Conservation (phyloP, 2,329 filamentous ascomycete species). For the Ceratocystis smalleyi region DNA sequence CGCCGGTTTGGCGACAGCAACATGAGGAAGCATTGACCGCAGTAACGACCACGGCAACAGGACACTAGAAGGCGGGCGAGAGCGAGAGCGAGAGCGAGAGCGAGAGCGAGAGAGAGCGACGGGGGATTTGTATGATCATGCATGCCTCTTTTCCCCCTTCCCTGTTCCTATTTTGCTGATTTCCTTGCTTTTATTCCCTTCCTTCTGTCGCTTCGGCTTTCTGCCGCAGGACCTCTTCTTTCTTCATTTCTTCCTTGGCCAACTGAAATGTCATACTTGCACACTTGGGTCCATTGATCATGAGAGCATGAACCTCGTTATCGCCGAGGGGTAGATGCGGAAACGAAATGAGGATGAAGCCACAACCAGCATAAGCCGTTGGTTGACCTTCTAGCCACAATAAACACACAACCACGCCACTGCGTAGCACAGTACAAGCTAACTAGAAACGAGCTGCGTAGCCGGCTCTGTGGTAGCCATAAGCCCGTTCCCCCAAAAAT, state of each 20-base stretch:
- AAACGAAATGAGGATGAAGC: neutral
- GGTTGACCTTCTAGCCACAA: neutral
- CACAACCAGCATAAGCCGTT: neutral
- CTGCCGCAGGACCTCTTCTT: neutral
- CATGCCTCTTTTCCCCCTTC: neutral
- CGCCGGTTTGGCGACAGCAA: neutral
- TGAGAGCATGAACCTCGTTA: neutral
- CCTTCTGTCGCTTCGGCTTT: neutral
- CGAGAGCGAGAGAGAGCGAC: neutral
- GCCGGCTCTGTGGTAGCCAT: neutral
- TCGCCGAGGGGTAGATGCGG: too few species aligned
- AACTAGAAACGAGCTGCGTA: too few species aligned
- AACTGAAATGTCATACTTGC: neutral
- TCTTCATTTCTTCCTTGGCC: neutral
- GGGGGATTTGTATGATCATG: neutral
- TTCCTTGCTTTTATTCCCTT: conserved; percentile 1
- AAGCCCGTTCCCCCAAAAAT: neutral
- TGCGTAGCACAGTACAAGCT: neutral
- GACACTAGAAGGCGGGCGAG: neutral
- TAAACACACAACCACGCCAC: neutral
- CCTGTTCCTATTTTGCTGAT: neutral
- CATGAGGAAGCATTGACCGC: neutral
- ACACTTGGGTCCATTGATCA: neutral
- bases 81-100: neutral
- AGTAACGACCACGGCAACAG: neutral